Base-by-base conservation (phyloP, 2,329 filamentous ascomycete species). In the Arthroderma sp. region DNA sequence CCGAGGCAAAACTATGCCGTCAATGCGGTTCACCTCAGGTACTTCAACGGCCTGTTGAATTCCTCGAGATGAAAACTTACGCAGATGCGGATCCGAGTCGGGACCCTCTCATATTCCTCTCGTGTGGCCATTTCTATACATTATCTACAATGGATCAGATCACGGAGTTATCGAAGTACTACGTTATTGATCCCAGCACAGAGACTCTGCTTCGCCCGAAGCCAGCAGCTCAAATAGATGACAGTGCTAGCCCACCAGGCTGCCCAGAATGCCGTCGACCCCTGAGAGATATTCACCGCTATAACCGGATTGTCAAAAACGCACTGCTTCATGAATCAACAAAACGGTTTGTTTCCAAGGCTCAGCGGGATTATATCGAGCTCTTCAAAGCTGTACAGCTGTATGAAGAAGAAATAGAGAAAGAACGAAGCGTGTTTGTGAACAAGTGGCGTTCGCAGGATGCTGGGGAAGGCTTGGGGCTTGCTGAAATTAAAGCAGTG, bases 71-170 rank as follows among this genome's bases (percentile, higher is more conserved):
- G 49, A 63, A 65, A 31, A 59, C 65, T 1, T 85, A 81, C 55
- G 53, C 54, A 0, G 74, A 83, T 1, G 63, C 78, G 15, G 62
- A 83, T 50, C 55, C 83, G 1, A 60, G 80, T 33, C 65, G 76
- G 8, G 69, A 71, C 1, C 80, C 81, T 0, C 76, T 74, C 49
- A 70, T 85, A 22, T 70, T 84, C 40, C 74, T 74, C 0, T 59
- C 62, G 2, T 85, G 80, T 48, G 77, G 78, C 0, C 81, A 85
- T 54, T 70, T 83, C 49, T 61, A 79, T 41, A 81, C 77, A 0
- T 59, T 72, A 3, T 65, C 69, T 30, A 78, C 66, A 1, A 71
- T 85, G 62, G 81, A 85, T 56, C 73, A 72, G 0, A 61, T 71
- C 10, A 75, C 83, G 66, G 65, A 66, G 1, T 69, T 85, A 34